Percentiles rank a stretch among this genome's conserved stretches.
These are phyloP conservation scores for Pseudogymnoascus sp. DNA, from an alignment of 2,329 filamentous ascomycete species.

Conservation along the genomic window DNA sequence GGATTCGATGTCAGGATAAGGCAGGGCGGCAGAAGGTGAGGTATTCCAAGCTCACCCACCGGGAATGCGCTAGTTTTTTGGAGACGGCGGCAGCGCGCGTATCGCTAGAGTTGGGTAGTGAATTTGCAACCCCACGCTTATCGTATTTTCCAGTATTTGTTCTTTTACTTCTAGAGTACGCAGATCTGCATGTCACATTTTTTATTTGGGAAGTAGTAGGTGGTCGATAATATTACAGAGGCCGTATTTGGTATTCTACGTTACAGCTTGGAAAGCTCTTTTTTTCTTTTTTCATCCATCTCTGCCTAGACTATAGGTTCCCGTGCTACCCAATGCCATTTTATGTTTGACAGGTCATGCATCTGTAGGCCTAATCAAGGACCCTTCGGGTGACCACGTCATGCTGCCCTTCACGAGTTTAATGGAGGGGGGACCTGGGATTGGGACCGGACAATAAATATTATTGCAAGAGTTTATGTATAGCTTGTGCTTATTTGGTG, in stretches of 20 bases:
- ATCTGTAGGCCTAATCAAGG: constrained; percentile 2
- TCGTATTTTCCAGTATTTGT: background rate
- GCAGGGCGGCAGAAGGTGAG: background rate
- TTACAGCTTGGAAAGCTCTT: background rate
- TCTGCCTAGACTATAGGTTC: background rate
- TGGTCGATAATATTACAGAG: background rate
- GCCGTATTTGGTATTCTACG: background rate
- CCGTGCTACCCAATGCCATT: background rate
- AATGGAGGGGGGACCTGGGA: background rate
- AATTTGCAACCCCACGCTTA: constrained; percentile 9
- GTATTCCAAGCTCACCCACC: constrained; percentile 10
- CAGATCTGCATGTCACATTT: background rate
- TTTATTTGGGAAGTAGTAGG: background rate
- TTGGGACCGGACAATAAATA: background rate
- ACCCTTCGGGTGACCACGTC: constrained; percentile 4
- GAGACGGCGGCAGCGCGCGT: constrained; percentile 6
- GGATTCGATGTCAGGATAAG: background rate
- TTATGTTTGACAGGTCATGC: background rate
- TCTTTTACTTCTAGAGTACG: background rate
- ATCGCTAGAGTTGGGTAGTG: background rate
- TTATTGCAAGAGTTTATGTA: background rate
- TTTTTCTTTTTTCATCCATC: background rate
- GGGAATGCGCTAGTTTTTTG: constrained; percentile 8
- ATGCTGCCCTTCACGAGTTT: background rate
- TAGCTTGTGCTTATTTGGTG: background rate